Base-by-base conservation (phyloP, 768 basidiomycete genomes). In the Gloeophyllum trabeum region DNA sequence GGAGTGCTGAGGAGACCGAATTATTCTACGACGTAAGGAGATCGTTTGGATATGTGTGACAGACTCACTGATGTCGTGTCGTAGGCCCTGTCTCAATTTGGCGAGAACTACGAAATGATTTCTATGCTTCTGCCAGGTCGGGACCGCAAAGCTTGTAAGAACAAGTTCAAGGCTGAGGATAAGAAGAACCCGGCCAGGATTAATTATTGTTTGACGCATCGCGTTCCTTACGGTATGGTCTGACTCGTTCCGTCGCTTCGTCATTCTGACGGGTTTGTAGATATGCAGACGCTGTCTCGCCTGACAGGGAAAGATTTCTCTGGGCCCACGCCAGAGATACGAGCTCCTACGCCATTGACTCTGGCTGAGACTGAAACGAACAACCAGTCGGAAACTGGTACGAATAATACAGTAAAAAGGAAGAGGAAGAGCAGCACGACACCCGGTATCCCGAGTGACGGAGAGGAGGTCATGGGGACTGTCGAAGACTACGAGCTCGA, bases 51-150 rank as follows among this genome's bases (percentile, higher is more conserved):
- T 45, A 39, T 24, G 14, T 39, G 13, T 41, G 16, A 38, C 43
- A 32, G 7, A 20, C 30, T 49, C n/a, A 41, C 43, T 50, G 13
- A 59, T 42, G 3, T 22, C 24, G 14, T 10, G n/a, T 35, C 24
- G n/a, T 52, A 93, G 91, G 88, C 86, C n/a, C 64, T 93, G 23
- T 71, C 79, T 3, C 89, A 91, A 55, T 91, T 89, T 50, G 89
- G 89, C 24, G 86, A 91, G 57, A 91, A 93, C 51, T 94, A 93
- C 53, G 90, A 93, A 56, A 71, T 93, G 32, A 91, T 94, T 46
- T 85, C 91, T 2, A 80, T 79, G 50, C 70, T 91, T 10, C 69
- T 94, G 16, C 87, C 88, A 28, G 81, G 82, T 14, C 80, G 91
- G 13, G 85, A 89, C 53, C 72, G 91, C 16, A 88, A 84, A 54